A percentile compares a stretch with the other conserved stretches of the same genome.
phyloP scores from a whole-genome alignment of 768 basidiomycete genomes.

The Tylopilus rubrobrunneus region DNA sequence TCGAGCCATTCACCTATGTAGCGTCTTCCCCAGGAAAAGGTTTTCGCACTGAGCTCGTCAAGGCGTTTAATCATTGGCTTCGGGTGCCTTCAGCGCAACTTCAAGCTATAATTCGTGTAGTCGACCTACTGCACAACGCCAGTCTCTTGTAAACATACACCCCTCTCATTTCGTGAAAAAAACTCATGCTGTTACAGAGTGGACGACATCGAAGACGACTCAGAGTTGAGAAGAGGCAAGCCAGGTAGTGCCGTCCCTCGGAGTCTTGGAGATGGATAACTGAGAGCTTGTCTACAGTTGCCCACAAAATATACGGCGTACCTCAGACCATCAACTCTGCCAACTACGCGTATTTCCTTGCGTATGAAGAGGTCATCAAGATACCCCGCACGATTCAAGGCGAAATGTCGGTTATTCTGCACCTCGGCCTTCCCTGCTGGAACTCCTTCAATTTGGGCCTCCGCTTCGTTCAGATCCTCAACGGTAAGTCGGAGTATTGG shows the following conservation, averaged over 20 bases:
- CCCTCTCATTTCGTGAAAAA: background rate
- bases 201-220: slow-evolving; percentile 95
- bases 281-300: slow-evolving; percentile 45
- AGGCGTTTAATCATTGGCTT: slow-evolving; percentile 91
- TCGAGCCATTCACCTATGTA: slow-evolving; percentile 89
- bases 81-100: slow-evolving; percentile 75
- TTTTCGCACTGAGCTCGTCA: slow-evolving; percentile 79
- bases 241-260: slow-evolving; percentile 51
- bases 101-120: slow-evolving; percentile 67
- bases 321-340: slow-evolving; percentile 97
- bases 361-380: slow-evolving; percentile 74
- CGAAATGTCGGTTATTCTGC: slow-evolving; percentile 34
- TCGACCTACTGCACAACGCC: slow-evolving; percentile 91
- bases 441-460: slow-evolving; percentile 22
- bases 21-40: slow-evolving; percentile 88
- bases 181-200: slow-evolving; percentile 46
- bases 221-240: slow-evolving; percentile 77
- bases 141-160: slow-evolving; percentile 70
- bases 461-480: slow-evolving; percentile 70
- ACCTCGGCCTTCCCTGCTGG: slow-evolving; percentile 22
- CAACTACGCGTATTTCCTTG: slow-evolving; percentile 96
- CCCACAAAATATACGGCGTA: slow-evolving; percentile 94
- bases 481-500: slow-evolving; percentile 41
- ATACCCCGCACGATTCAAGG: slow-evolving; percentile 7
- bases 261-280: background rate